Percentiles rank a stretch among this genome's conserved stretches.
These are phyloP conservation scores for Triticum urartu DNA, from an alignment of 176 grass and related monocot genomes.

Conservation along the genomic window DNA sequence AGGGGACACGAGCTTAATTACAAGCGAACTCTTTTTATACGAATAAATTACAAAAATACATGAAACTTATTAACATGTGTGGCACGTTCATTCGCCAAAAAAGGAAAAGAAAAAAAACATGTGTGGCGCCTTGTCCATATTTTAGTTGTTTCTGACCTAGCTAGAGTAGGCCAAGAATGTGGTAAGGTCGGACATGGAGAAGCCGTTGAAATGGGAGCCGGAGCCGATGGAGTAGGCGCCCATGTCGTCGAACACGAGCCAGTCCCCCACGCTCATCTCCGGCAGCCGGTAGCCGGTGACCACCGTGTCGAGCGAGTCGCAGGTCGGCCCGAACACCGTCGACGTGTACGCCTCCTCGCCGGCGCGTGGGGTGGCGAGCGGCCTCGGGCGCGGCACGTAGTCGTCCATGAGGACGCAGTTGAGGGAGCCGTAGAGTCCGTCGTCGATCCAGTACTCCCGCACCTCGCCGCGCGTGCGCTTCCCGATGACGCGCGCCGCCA, in stretches of 20 bases:
- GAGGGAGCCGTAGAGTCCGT: background rate
- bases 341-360: background rate
- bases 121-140: too few species aligned
- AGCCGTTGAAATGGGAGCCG: conserved; percentile 5
- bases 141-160: too few species aligned
- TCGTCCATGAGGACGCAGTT: background rate
- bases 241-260: conserved; percentile 16
- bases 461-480: background rate
- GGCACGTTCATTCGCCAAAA: too few species aligned
- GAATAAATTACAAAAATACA: too few species aligned
- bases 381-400: background rate
- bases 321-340: background rate
- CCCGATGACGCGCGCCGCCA: background rate
- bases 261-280: background rate
- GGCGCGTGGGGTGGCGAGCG: background rate
- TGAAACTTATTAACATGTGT: too few species aligned
- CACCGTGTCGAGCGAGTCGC: background rate
- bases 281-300: background rate
- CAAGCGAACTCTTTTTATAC: too few species aligned
- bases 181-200: background rate
- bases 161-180: background rate
- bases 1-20: too few species aligned
- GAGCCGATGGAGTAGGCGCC: background rate
- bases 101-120: too few species aligned
- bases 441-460: conserved; percentile 24